Evolutionary conservation across 1,284 basidiomycete genomes (phyloP).

Genomic region (Cryptococcus sp.): DNA sequence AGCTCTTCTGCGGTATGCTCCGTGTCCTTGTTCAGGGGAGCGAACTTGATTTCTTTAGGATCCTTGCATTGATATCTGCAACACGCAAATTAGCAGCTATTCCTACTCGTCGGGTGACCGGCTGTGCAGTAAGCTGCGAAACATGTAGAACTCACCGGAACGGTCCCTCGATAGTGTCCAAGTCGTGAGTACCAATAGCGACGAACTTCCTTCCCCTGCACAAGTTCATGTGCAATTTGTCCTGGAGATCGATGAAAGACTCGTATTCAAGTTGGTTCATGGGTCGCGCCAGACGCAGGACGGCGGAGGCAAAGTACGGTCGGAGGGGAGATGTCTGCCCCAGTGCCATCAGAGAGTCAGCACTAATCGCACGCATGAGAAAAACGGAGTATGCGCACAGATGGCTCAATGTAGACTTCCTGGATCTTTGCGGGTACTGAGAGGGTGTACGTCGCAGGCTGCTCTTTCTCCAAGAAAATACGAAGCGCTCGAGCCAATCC

Average conservation of each 20-base stretch:
- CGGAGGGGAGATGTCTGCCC: slow-evolving; percentile 75
- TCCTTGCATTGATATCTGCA: slow-evolving; percentile 78
- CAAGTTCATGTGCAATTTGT: slow-evolving; percentile 97
- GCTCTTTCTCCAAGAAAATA: slow-evolving; percentile 76
- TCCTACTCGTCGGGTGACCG: not conserved
- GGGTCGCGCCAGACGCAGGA: slow-evolving; percentile 79
- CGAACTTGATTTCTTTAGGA: slow-evolving; percentile 87
- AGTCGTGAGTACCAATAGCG: slow-evolving; percentile 95
- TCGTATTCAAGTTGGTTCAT: slow-evolving; percentile 89
- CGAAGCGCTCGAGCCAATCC: slow-evolving; percentile 87
- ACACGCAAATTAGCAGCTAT: too few relatives aligned
- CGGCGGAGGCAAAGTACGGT: slow-evolving; percentile 86
- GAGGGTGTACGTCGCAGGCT: slow-evolving; percentile 72
- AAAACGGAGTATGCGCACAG: slow-evolving; percentile 59
- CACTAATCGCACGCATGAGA: not conserved
- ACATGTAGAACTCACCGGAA: slow-evolving; percentile 60
- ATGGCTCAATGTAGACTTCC: slow-evolving; percentile 67
- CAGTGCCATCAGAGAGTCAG: not conserved
- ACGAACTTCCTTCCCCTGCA: slow-evolving; percentile 88
- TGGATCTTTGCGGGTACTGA: slow-evolving; percentile 67
- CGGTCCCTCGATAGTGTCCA: slow-evolving; percentile 83
- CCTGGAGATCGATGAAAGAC: slow-evolving; percentile 97
- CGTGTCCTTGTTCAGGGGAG: slow-evolving; percentile 75
- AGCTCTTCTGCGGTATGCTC: slow-evolving; percentile 78
- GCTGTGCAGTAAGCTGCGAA: not conserved